These are phyloP conservation scores for Globisporangium uncinulatum DNA, from an alignment of 352 stramenopile genomes.

Conservation along the genomic window DNA sequence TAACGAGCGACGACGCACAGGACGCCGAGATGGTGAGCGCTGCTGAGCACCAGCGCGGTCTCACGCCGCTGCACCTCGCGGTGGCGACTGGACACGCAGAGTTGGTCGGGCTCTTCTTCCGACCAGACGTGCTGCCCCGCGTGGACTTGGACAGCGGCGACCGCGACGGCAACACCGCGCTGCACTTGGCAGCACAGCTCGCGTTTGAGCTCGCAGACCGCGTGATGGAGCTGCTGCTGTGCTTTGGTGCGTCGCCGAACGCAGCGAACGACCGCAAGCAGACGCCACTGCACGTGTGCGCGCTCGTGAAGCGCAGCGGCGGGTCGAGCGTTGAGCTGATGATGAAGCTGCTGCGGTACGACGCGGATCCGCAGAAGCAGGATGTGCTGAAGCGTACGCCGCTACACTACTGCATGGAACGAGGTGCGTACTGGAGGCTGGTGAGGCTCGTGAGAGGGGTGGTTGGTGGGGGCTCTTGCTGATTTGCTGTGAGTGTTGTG, in stretches of 20 bases:
- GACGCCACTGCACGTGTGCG: constrained; percentile 65
- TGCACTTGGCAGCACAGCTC: constrained; percentile 61
- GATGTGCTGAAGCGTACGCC: constrained; percentile 75
- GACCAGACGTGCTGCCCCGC: constrained; percentile 60
- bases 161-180: constrained; percentile 61
- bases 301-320: constrained; percentile 56
- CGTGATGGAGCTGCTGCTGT: constrained; percentile 63
- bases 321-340: constrained; percentile 40
- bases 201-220: constrained; percentile 54
- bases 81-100: constrained; percentile 51
- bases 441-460: neutral
- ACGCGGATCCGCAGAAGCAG: constrained; percentile 38
- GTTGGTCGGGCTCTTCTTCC: constrained; percentile 71
- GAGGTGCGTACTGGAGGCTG: constrained; percentile 27
- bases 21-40: constrained; percentile 43
- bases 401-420: constrained; percentile 71
- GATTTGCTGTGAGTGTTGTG: constrained; percentile 6
- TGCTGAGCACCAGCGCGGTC: constrained; percentile 47
- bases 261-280: constrained; percentile 65
- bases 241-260: constrained; percentile 60
- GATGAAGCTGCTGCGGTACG: constrained; percentile 55
- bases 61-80: constrained; percentile 60
- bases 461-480: neutral
- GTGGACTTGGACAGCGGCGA: constrained; percentile 62
- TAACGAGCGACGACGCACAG: constrained; percentile 30